Evolutionary conservation across 768 basidiomycete genomes (phyloP).

Genomic region (Hemileccinum impolitum): DNA sequence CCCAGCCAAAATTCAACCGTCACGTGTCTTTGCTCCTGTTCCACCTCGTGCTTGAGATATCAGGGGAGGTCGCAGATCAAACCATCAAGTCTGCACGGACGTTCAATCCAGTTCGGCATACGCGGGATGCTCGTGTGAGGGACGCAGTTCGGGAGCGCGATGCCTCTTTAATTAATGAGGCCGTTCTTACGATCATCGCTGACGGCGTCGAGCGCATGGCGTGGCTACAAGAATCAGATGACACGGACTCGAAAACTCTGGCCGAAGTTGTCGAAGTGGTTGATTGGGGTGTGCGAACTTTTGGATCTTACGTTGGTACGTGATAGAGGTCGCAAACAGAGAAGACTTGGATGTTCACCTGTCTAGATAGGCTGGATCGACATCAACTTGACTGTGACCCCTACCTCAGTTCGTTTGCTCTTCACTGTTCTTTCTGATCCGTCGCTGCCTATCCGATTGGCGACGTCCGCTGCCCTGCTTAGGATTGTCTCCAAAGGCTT

Average conservation of each 20-base stretch:
- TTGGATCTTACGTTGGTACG: conserved; percentile 92
- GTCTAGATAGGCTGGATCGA: conserved; percentile 87
- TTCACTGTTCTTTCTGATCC: conserved; percentile 79
- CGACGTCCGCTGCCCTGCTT: conserved; percentile 74
- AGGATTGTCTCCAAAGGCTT: conserved; percentile 91
- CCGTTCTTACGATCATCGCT: conserved; percentile 78
- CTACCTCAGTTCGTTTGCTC: conserved; percentile 78
- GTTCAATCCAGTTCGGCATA: conserved; percentile 66
- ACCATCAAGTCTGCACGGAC: conserved; percentile 84
- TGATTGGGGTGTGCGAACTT: conserved; percentile 89
- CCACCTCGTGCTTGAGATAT: conserved; percentile 90
- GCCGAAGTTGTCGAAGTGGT: conserved; percentile 71
- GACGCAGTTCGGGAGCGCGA: conserved; percentile 91
- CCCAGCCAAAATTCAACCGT: conserved; percentile 65
- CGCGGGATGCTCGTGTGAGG: conserved; percentile 79
- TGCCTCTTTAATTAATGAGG: conserved; percentile 80
- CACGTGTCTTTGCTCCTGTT: conserved; percentile 88
- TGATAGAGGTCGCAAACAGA: conserved; percentile 14
- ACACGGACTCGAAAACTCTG: conserved; percentile 46
- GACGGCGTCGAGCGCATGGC: conserved; percentile 63
- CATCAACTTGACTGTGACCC: conserved; percentile 93
- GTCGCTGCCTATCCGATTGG: conserved; percentile 75
- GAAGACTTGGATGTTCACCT: neutral
- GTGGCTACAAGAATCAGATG: conserved; percentile 44
- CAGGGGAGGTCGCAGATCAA: conserved; percentile 95